Base-by-base conservation (phyloP, 2,329 filamentous ascomycete genomes). In the Seiridium unicorne region DNA sequence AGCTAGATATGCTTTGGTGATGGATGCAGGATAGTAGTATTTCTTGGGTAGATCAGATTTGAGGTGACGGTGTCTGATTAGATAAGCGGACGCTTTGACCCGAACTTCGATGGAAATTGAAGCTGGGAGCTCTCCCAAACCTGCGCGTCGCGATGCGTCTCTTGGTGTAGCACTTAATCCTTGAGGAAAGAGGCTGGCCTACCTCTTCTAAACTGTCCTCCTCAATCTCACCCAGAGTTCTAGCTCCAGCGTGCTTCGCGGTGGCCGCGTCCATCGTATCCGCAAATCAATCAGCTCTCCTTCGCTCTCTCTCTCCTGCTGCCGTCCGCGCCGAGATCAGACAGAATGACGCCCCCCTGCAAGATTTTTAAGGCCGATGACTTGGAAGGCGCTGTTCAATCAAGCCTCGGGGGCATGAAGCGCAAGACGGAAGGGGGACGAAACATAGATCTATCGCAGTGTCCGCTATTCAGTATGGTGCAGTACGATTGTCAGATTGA, bases 401-500 rank as follows among this genome's bases (percentile, higher is more conserved):
- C 76, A 38, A 77, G 80, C 57, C 69, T 71, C 13, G 75, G 78
- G 44, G 82, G 82, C 6, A 81, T 79, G 56, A 81, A 81, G 59
- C 82, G 84, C 62, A 87, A 87, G 40, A 71, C 73, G 3, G 65
- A 63, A 54, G 76, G 74, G 72, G 38, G 68, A 61, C 62, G 71
- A 53, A 36, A 62, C 38, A 75, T 87, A 62, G 79, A 88, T 58
- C 74, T 89, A 51, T 74, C 76, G 18, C 75, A 76, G 48, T 89
- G 86, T 72, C 79, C 84, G 68, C 76, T 88, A 60, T 70, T 86
- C 60, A 77, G 79, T 67, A 80, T 89, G 77, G 67, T 85, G 70
- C 86, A 89, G 75, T 88, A 86, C 72, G 78, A 82, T 47, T 89
- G 86, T 70, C 72, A 79, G 62, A 80, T 88, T 48, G 75, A 81